phyloP scores from a whole-genome alignment of 139 green algal genomes.

The Closterium sp. region DNA sequence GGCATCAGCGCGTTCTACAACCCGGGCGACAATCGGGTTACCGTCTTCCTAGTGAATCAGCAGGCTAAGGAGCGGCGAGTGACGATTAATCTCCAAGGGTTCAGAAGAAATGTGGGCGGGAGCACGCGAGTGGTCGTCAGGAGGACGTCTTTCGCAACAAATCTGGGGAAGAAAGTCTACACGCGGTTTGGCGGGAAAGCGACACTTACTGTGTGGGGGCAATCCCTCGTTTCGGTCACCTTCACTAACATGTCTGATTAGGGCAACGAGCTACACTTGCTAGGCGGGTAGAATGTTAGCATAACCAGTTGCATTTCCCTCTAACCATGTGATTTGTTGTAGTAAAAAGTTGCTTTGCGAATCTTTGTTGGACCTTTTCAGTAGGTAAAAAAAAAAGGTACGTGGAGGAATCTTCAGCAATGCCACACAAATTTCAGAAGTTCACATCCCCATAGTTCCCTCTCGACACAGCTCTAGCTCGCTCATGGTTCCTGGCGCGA shows the following conservation, averaged over 20 bases:
- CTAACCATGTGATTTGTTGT: too few relatives aligned
- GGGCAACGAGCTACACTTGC: not conserved
- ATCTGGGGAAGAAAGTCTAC: not conserved
- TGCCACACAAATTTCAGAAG: not conserved
- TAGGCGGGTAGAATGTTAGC: too few relatives aligned
- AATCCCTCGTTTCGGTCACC: not conserved
- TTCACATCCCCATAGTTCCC: not conserved
- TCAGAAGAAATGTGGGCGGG: not conserved
- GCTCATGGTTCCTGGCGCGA: not conserved
- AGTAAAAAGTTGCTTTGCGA: too few relatives aligned
- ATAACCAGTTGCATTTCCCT: too few relatives aligned
- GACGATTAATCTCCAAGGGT: not conserved
- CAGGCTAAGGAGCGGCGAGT: not conserved
- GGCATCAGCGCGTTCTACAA: not conserved
- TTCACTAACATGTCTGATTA: not conserved
- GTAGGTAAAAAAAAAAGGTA: too few relatives aligned
- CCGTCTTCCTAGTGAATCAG: not conserved
- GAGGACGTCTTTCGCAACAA: not conserved
- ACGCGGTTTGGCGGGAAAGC: not conserved
- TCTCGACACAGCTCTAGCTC: not conserved
- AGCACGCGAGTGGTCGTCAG: not conserved
- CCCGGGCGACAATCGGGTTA: not conserved
- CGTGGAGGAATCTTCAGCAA: too few relatives aligned
- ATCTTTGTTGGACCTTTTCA: too few relatives aligned
- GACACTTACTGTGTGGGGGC: not conserved